Conservation (phyloP, 371 early-diverging fungal genomes). For the Rhizopus microsporus region DNA sequence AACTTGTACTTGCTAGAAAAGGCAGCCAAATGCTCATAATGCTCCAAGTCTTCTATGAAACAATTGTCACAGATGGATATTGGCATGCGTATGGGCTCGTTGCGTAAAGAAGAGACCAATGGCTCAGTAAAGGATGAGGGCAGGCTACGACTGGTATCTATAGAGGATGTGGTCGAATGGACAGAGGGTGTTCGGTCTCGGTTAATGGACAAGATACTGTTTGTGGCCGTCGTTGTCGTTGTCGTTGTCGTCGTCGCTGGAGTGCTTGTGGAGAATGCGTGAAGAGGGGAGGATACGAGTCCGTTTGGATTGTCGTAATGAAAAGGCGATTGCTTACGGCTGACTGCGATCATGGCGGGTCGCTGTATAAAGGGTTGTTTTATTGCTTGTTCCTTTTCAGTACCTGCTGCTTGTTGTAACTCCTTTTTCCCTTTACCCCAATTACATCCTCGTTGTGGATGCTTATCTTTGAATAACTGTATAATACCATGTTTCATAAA, state of each 20-base stretch:
- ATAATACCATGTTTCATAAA: slow-evolving; percentile 79
- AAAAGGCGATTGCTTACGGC: background rate
- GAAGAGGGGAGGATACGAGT: background rate
- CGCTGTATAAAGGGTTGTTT: background rate
- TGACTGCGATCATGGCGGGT: background rate
- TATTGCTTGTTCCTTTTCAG: background rate
- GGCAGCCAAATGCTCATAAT: slow-evolving; percentile 55
- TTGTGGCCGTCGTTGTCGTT: background rate
- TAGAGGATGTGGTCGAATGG: slow-evolving; percentile 47
- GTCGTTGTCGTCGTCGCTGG: background rate
- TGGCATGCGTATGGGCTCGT: slow-evolving; percentile 58
- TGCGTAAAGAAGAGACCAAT: slow-evolving; percentile 42
- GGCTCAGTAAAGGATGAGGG: slow-evolving; percentile 24
- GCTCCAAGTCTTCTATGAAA: slow-evolving; percentile 59
- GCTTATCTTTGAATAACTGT: slow-evolving; percentile 73
- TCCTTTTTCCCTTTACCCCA: slow-evolving; percentile 36
- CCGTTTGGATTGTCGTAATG: background rate
- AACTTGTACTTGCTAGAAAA: slow-evolving; percentile 59
- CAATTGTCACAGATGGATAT: slow-evolving; percentile 38
- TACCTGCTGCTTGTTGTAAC: background rate
- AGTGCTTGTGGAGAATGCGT: slow-evolving; percentile 2
- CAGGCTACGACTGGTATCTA: slow-evolving; percentile 39
- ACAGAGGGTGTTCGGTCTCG: slow-evolving; percentile 46
- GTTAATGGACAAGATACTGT: background rate
- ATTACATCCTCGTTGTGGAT: slow-evolving; percentile 63